phyloP scores from a whole-genome alignment of 2,329 filamentous ascomycete genomes.

The Diaporthe destruens region DNA sequence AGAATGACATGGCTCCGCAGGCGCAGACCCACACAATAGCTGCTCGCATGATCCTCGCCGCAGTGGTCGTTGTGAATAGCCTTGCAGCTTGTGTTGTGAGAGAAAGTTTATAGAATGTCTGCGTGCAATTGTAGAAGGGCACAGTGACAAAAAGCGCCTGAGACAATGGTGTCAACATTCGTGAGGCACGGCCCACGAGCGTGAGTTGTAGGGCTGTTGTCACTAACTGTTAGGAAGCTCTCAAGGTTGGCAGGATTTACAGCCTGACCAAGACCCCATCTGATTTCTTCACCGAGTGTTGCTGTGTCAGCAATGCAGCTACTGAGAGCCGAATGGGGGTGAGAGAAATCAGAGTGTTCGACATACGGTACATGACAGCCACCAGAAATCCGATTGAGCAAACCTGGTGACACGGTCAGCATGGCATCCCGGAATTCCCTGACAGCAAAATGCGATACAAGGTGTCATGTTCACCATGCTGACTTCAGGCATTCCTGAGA shows the following conservation, averaged over 20 bases:
- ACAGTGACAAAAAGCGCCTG: slow-evolving; percentile 47
- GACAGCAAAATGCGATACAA: background rate
- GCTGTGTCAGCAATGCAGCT: background rate
- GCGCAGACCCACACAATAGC: slow-evolving; percentile 44
- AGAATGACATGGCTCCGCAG: slow-evolving; percentile 47
- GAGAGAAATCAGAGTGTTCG: background rate
- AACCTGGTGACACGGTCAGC: slow-evolving; percentile 34
- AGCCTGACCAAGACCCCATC: slow-evolving; percentile 43
- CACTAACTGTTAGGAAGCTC: slow-evolving; percentile 40
- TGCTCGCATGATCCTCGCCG: slow-evolving; percentile 44
- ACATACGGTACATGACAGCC: slow-evolving; percentile 43
- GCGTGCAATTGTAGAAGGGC: slow-evolving; percentile 45
- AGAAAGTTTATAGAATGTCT: slow-evolving; percentile 47
- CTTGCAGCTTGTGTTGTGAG: slow-evolving; percentile 48
- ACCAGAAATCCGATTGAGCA: slow-evolving; percentile 43
- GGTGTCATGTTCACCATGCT: background rate
- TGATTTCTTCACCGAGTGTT: slow-evolving; percentile 42
- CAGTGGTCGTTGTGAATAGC: slow-evolving; percentile 45
- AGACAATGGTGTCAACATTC: background rate
- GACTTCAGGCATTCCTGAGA: background rate
- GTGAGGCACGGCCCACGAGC: background rate
- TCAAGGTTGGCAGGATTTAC: slow-evolving; percentile 19
- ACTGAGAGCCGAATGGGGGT: too few relatives aligned
- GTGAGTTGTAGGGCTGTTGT: background rate
- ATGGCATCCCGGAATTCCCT: background rate